Evolutionary conservation across 495 filamentous ascomycete species (phyloP).

Genomic region (Aspergillus diversus): DNA sequence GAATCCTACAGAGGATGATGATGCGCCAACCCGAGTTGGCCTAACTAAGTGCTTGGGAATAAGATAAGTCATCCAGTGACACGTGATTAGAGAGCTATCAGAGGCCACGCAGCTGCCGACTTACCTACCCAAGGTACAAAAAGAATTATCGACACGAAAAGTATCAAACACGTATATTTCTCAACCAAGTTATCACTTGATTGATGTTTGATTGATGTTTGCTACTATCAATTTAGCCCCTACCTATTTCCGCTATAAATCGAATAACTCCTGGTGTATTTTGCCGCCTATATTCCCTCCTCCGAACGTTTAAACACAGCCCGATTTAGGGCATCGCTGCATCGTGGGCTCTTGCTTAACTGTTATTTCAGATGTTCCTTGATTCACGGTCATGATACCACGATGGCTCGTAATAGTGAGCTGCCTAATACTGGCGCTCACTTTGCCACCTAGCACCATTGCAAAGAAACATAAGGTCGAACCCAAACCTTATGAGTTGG

Average conservation of each 20-base stretch:
- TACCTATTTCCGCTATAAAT: background rate
- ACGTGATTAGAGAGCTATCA: conserved; percentile 40
- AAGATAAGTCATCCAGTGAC: conserved; percentile 29
- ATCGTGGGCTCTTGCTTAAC: conserved; percentile 5
- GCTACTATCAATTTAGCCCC: background rate
- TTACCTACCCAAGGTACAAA: background rate
- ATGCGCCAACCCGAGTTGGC: background rate
- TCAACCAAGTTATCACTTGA: background rate
- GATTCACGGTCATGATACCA: conserved; percentile 42
- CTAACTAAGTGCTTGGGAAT: background rate
- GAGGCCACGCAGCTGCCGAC: conserved; percentile 36
- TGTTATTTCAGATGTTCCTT: conserved; percentile 38
- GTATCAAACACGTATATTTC: background rate
- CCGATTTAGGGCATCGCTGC: background rate
- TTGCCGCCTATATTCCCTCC: background rate
- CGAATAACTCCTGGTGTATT: background rate
- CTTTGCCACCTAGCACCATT: conserved; percentile 35
- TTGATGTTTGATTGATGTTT: background rate
- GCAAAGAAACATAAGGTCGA: conserved; percentile 55
- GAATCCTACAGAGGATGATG: too few species aligned
- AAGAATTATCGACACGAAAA: background rate
- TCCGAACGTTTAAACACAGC: background rate
- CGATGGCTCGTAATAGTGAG: conserved; percentile 45
- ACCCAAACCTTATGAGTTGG: conserved; percentile 59
- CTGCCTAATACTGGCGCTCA: conserved; percentile 40